Conservation (phyloP, 306 rosid genomes). For the Prunus campanulata region DNA sequence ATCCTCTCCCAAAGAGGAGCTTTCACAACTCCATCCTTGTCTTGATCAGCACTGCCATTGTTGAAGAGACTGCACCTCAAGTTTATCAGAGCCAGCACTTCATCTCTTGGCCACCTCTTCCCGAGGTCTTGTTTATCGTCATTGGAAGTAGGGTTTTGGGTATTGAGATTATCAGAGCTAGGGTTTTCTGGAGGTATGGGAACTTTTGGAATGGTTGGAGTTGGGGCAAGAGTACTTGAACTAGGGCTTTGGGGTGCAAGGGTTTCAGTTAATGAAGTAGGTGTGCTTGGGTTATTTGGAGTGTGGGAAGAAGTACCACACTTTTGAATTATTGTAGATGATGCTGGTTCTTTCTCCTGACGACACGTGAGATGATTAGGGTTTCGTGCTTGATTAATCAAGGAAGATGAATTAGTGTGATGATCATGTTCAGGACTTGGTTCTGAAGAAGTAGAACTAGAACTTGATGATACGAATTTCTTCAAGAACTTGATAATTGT, state of each 20-base stretch:
- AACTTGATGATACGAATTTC: constrained; percentile 37
- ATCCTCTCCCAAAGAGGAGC: constrained; percentile 91
- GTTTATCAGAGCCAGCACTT: constrained; percentile 75
- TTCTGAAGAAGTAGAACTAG: constrained; percentile 12
- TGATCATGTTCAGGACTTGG: no score
- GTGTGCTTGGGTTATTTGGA: constrained; percentile 3
- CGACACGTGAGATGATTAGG: constrained; percentile 27
- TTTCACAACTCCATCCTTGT: constrained; percentile 37
- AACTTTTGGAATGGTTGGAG: constrained; percentile 4
- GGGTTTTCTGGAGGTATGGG: constrained; percentile 17
- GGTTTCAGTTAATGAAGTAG: constrained; percentile 10
- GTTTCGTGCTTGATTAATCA: constrained; percentile 20
- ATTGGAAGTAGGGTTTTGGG: constrained; percentile 20
- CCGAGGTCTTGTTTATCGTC: constrained; percentile 49
- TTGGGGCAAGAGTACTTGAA: constrained; percentile 21
- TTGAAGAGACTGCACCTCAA: constrained; percentile 48
- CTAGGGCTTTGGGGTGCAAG: constrained; percentile 45
- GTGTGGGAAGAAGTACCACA: no score
- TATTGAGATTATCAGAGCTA: constrained; percentile 7
- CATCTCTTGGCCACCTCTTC: constrained; percentile 91
- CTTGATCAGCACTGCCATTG: constrained; percentile 21
- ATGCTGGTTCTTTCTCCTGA: constrained; percentile 1
- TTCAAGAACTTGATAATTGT: constrained; percentile 60
- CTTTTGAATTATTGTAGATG: constrained; percentile 20
- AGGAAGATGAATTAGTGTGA: constrained; percentile 2